These are phyloP conservation scores for Fusarium sublunatum DNA, from an alignment of 2,329 filamentous ascomycete genomes.

Conservation along the genomic window DNA sequence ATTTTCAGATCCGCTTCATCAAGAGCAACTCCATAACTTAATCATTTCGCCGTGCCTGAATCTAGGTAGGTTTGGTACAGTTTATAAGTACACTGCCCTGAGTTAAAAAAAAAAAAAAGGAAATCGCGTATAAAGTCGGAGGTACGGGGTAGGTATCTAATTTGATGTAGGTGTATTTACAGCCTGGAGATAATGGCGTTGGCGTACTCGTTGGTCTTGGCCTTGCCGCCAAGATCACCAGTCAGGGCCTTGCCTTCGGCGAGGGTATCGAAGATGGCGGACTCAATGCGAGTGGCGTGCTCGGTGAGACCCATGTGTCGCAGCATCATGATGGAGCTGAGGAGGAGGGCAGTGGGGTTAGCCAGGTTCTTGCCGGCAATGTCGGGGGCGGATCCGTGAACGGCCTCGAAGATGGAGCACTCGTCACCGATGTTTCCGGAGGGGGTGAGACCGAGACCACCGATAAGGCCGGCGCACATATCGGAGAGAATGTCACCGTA, in stretches of 20 bases:
- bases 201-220: conserved; percentile 96
- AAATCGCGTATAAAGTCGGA: conserved; percentile 35
- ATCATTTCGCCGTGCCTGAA: conserved; percentile 48
- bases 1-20: conserved; percentile 17
- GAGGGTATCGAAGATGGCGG: conserved; percentile 93
- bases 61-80: conserved; percentile 49
- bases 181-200: conserved; percentile 84
- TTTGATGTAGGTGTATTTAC: conserved; percentile 54
- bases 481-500: conserved; percentile 99
- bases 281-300: conserved; percentile 89
- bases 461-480: conserved; percentile 98
- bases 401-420: conserved; percentile 99
- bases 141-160: conserved; percentile 44
- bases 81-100: conserved; percentile 48
- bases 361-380: conserved; percentile 96
- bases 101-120: conserved; percentile 39
- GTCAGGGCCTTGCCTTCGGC: conserved; percentile 97
- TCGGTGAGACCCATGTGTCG: conserved; percentile 93
- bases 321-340: conserved; percentile 99
- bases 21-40: conserved; percentile 42
- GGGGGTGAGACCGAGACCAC: conserved; percentile 94
- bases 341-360: conserved; percentile 95
- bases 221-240: conserved; percentile 93
- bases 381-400: conserved; percentile 96
- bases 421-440: conserved; percentile 99